A percentile compares a stretch with the other conserved stretches of the same genome.
Conservation (phyloP, 2,329 filamentous ascomycete genomes). For the Fusarium sp. region DNA sequence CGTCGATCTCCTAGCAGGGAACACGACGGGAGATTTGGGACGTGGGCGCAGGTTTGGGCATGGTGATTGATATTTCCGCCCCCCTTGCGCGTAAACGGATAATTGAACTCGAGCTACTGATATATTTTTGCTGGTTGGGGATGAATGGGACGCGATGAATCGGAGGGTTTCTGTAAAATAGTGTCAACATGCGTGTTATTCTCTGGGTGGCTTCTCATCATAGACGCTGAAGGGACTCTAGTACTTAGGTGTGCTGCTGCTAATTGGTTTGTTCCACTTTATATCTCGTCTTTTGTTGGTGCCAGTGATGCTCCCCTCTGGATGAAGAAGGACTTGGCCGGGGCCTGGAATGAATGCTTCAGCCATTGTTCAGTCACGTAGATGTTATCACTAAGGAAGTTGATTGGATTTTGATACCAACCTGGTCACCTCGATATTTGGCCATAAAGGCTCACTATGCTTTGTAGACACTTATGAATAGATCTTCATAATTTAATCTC, state of each 20-base stretch:
- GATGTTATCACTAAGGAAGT: too few relatives aligned
- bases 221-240: conserved; percentile 55
- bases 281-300: not conserved
- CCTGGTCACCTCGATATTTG: too few relatives aligned
- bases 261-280: conserved; percentile 40
- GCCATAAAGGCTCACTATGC: not conserved
- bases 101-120: conserved; percentile 35
- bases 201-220: conserved; percentile 54
- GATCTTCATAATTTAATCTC: not conserved
- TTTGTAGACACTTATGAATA: not conserved
- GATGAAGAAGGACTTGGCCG: not conserved
- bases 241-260: conserved; percentile 54
- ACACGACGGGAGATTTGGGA: conserved; percentile 33
- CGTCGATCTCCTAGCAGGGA: conserved; percentile 23
- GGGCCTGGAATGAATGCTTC: not conserved
- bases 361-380: too few relatives aligned
- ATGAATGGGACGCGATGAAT: conserved; percentile 37
- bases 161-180: conserved; percentile 58
- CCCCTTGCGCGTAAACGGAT: conserved; percentile 37
- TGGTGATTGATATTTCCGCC: conserved; percentile 31
- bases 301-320: not conserved
- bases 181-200: conserved; percentile 55
- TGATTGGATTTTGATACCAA: too few relatives aligned
- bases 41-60: conserved; percentile 39
- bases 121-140: conserved; percentile 34